These are phyloP conservation scores for Pseudogymnoascus sp. DNA, from an alignment of 2,329 filamentous ascomycete species.

Conservation along the genomic window DNA sequence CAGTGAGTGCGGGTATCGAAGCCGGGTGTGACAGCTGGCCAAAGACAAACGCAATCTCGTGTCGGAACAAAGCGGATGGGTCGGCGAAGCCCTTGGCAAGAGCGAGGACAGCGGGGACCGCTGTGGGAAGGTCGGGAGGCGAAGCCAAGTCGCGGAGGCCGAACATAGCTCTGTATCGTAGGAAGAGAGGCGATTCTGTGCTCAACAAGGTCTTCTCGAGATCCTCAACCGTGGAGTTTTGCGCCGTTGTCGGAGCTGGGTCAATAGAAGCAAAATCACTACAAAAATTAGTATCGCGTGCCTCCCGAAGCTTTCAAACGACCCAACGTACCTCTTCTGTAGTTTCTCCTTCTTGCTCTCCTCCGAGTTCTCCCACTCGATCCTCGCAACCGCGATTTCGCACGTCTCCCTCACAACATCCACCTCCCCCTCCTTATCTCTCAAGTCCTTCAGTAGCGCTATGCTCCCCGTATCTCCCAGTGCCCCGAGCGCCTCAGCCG, in stretches of 20 bases:
- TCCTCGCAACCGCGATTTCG: constrained; percentile 89
- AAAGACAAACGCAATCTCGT: constrained; percentile 98
- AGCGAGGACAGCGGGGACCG: constrained; percentile 75
- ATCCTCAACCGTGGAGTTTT: constrained; percentile 57
- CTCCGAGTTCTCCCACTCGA: constrained; percentile 83
- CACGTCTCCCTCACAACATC: constrained; percentile 89
- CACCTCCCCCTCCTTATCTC: constrained; percentile 67
- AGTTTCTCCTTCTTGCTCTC: constrained; percentile 65
- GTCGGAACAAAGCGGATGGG: constrained; percentile 84
- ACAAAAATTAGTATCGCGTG: constrained; percentile 17
- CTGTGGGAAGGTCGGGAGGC: constrained; percentile 82
- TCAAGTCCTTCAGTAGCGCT: constrained; percentile 60
- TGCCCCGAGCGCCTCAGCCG: constrained; percentile 87
- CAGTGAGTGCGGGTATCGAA: constrained; percentile 83
- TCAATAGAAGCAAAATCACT: constrained; percentile 96
- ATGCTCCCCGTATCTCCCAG: constrained; percentile 69
- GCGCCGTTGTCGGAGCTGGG: constrained; percentile 73
- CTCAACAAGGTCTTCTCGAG: constrained; percentile 74
- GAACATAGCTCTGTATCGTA: constrained; percentile 97
- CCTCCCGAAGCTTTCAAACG: neutral
- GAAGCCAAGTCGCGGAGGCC: constrained; percentile 89
- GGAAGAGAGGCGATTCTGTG: constrained; percentile 70
- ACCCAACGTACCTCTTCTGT: constrained; percentile 59
- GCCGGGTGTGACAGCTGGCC: constrained; percentile 92
- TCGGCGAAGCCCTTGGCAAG: constrained; percentile 81